Base-by-base conservation (phyloP, 2,329 filamentous ascomycete genomes). In the Bipolaris oryzae region DNA sequence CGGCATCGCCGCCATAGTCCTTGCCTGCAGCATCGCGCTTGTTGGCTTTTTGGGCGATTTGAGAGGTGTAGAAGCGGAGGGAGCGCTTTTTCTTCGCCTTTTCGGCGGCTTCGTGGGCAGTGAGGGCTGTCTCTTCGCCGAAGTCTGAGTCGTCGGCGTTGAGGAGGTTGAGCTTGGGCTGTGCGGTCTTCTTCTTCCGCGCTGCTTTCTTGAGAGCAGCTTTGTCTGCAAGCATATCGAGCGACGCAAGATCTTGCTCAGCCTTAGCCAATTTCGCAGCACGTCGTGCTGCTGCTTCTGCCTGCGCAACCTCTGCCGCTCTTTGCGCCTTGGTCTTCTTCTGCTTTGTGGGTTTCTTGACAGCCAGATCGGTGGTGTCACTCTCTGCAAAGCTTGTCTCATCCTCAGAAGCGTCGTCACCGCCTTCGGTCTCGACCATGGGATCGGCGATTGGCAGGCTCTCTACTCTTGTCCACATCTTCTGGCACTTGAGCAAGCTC, bases 41-140 rank as follows among this genome's bases (percentile, higher is more conserved):
- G 79, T 92, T 96, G 54, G 91, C 87, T 78, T 97, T 98, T 75
- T 98, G 94, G 25, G 91, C 89, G 64, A 99, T 95, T 75, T 99
- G 95, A 3, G 93, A 96, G 2, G 96, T 98, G 84, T 99, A 99
- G 82, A 99, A 99, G 61, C 92, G 90, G 55, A 99, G 85, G 62
- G 87, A 92, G 82, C 96, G 96, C 83, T 95, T 96, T 76, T 90
- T 90, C 57, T 87, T 85, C 0, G 89, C 90, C 78, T 99, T 99
- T 70, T 96, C 91, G 39, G 90, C 90, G 0, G 91, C 89, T 58
- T 94, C 87, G 59, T 87, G 84, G 10, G 88, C 87, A 51, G 92
- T 91, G 56, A 98, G 84, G 3, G 82, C 80, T 15, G 91, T 89
- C 74, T 96, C 92, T 70, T 99, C 95, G 67, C 94, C 95, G 73